Percentiles rank a stretch among this genome's conserved stretches.
Evolutionary conservation across 192 early-diverging fungal species (phyloP).

Genomic region (Coemansia sp.): DNA sequence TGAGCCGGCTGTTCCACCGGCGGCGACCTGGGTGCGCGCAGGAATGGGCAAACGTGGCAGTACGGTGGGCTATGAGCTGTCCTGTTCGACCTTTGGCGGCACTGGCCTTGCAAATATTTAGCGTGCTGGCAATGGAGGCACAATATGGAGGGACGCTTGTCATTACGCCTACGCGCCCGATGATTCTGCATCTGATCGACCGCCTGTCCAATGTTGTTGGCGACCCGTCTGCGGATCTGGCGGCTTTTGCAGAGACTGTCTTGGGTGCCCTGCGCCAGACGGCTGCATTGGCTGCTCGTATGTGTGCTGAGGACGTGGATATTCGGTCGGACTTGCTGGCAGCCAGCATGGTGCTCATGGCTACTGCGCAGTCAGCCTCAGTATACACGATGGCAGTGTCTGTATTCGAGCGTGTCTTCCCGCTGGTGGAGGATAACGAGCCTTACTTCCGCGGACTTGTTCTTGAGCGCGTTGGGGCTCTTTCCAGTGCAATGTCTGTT

Average conservation of each 20-base stretch:
- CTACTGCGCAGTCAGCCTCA: conserved; percentile 18
- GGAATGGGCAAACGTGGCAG: conserved; percentile 31
- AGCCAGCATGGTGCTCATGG: conserved; percentile 32
- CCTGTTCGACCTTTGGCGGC: conserved; percentile 28
- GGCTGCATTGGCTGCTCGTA: conserved; percentile 28
- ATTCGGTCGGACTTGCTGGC: conserved; percentile 29
- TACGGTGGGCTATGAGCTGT: conserved; percentile 51
- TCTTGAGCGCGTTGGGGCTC: conserved; percentile 8
- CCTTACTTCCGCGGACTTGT: conserved; percentile 2
- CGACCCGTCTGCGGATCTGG: conserved; percentile 20
- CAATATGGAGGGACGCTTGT: conserved; percentile 33
- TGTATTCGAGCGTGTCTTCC: conserved; percentile 47
- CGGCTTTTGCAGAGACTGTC: conserved; percentile 36
- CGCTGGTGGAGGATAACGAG: conserved; percentile 12
- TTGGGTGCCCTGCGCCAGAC: conserved; percentile 35
- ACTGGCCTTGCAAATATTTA: conserved; percentile 33
- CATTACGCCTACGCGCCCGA: conserved; percentile 39
- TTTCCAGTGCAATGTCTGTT: background rate
- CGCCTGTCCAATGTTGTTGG: conserved; percentile 50
- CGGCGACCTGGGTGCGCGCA: conserved; percentile 33
- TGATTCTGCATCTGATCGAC: conserved; percentile 42
- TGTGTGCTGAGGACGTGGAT: conserved; percentile 26
- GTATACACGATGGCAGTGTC: conserved; percentile 35
- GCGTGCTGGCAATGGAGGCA: conserved; percentile 35
- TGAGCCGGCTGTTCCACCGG: conserved; percentile 35